Percentiles rank a stretch among this genome's conserved stretches.
These are phyloP conservation scores for Monosporozyma siamensis DNA, from an alignment of 805 yeast genomes.

Conservation along the genomic window DNA sequence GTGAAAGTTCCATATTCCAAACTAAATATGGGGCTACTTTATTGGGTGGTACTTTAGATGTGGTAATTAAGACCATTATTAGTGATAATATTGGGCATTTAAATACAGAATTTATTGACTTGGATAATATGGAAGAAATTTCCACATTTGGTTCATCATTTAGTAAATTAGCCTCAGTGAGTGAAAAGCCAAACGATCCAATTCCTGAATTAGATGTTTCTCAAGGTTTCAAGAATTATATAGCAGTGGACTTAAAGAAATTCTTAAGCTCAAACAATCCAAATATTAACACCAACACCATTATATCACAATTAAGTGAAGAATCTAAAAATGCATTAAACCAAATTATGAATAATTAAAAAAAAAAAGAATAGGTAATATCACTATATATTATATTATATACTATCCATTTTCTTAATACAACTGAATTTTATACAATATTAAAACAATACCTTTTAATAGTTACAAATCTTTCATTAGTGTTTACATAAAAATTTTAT, in stretches of 20 bases:
- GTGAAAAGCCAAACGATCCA: slow-evolving; percentile 62
- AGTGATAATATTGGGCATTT: slow-evolving; percentile 33
- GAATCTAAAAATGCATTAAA: slow-evolving; percentile 22
- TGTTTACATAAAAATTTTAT: no score
- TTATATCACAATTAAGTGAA: slow-evolving; percentile 24
- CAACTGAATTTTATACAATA: no score
- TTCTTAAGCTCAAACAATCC: slow-evolving; percentile 15
- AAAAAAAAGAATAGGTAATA: background rate
- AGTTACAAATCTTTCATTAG: no score
- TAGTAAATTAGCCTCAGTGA: slow-evolving; percentile 61
- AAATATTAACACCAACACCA: slow-evolving; percentile 9
- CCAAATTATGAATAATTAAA: slow-evolving; percentile 10
- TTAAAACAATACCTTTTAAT: no score
- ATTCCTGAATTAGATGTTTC: slow-evolving; percentile 37
- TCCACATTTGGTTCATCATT: slow-evolving; percentile 80
- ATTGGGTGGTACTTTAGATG: slow-evolving; percentile 36
- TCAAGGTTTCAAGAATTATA: slow-evolving; percentile 19
- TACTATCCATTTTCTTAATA: no score
- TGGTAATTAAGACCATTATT: slow-evolving; percentile 33
- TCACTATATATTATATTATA: background rate
- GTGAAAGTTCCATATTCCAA: slow-evolving; percentile 27
- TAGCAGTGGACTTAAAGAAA: slow-evolving; percentile 17
- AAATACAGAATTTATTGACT: slow-evolving; percentile 32
- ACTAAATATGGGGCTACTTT: slow-evolving; percentile 34
- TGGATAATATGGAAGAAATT: slow-evolving; percentile 55